Base-by-base conservation (phyloP, 306 rosid species). In the Argentina anserina region DNA sequence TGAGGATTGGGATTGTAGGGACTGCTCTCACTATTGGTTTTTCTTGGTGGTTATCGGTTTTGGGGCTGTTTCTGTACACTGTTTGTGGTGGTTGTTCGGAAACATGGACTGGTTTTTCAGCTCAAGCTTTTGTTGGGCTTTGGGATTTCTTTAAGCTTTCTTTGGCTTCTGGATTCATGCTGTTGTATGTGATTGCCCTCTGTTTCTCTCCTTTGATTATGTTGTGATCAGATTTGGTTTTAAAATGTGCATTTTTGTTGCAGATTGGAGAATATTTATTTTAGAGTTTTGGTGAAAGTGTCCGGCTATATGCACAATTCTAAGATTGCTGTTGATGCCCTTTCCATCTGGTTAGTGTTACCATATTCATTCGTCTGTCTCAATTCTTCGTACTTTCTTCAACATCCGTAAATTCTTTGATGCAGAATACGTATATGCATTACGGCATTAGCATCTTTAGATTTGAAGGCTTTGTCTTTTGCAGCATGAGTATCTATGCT, bases 201-300 rank as follows among this genome's bases (percentile, higher is more conserved):
- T 70, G 11, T 56, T 13, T 12, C 59, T 74, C 17, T 52, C 65
- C 5, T 60, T 60, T 7, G 2, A 60, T 60, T 29, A 60, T 60
- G 40, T 31, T 7, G 2, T 60, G 11, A 14, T 14, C 6, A 29
- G 11, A 17, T 60, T 58, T 28, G 3, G 36, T 26, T 58, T 25
- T 3, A 28, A 13, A 20, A 28, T 46, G 61, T 61, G 67, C 33
- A 68, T 82, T 33, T 49, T 39, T 59, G n/a, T 62, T 74, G 75
- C 82, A 90, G 92, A 83, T 77, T 90, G 64, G 97, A 90, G 87
- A 90, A 90, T 31, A 58, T 86, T 74, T 90, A 90, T 56, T 88
- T 80, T 76, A 82, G 90, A 43, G 20, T 79, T 60, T 69, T 90
- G 86, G 78, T 88, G 70, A 62, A 83, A 60, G 78, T 86, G 63